phyloP scores from a whole-genome alignment of 805 yeast species.

The Starmerella geochares region DNA sequence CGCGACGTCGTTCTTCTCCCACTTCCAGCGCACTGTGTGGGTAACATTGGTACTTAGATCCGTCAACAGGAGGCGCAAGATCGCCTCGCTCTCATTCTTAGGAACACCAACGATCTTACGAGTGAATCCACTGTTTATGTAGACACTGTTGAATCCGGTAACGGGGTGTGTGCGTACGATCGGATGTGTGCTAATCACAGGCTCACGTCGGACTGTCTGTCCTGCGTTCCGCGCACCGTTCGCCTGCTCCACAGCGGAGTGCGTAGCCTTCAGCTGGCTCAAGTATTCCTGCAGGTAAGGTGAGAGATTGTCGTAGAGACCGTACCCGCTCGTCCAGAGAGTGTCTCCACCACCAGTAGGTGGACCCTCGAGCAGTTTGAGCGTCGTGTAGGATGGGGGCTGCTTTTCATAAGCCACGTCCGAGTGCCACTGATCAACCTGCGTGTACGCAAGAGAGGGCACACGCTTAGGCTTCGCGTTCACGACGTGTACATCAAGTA shows the following conservation, averaged over 20 bases:
- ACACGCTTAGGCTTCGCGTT: slow-evolving; percentile 25
- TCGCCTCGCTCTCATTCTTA: slow-evolving; percentile 51
- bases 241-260: slow-evolving; percentile 58
- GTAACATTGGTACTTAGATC: slow-evolving; percentile 48
- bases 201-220: slow-evolving; percentile 54
- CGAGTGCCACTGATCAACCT: slow-evolving; percentile 47
- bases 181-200: slow-evolving; percentile 58
- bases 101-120: slow-evolving; percentile 59
- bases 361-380: slow-evolving; percentile 43
- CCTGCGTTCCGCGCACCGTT: slow-evolving; percentile 40
- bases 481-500: slow-evolving; percentile 30
- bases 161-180: slow-evolving; percentile 66
- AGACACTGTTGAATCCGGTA: slow-evolving; percentile 51
- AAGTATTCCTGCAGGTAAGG: slow-evolving; percentile 39
- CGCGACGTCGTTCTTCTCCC: slow-evolving; percentile 63
- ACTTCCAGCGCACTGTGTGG: slow-evolving; percentile 57
- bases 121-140: slow-evolving; percentile 50
- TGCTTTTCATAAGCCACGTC: slow-evolving; percentile 67
- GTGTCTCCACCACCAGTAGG: slow-evolving; percentile 54
- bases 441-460: slow-evolving; percentile 28
- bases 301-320: slow-evolving; percentile 44
- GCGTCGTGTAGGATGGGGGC: slow-evolving; percentile 53
- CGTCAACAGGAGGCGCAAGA: slow-evolving; percentile 45
- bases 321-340: slow-evolving; percentile 43
- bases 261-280: slow-evolving; percentile 48